Evolutionary conservation across 192 early-diverging fungal species (phyloP), one percentile per base, ranked within the genome.

Genomic region (Coemansia asiatica): DNA sequence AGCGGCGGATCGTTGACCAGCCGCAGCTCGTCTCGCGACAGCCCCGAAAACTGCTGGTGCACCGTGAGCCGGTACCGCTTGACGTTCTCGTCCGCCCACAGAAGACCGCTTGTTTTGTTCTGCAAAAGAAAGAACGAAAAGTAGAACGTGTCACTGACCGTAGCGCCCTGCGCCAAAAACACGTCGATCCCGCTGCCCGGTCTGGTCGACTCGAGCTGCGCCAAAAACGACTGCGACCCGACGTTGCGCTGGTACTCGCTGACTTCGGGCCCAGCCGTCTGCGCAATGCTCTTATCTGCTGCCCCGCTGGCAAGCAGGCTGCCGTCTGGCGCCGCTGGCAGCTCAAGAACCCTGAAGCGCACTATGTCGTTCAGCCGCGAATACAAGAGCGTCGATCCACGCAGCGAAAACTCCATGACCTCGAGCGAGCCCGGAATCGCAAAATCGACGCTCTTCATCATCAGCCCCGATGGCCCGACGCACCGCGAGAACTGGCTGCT

Each of bases 21-120:
- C 13, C 75, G 67, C 56, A 76, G 75, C 71, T 82, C 79, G 56
- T 82, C 79, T 51, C 79, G 79, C 74, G 75, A 76, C 56, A 76
- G 65, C 22, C 79, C 79, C 38, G 75, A 76, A 46, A 76, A 76
- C 64, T 76, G 74, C 71, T 76, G 74, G 57, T 82, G 75, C 53
- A 75, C 79, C 4, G 75, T 70, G 19, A 82, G 67, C 29, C 75
- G 74, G 57, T 76, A 76, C 21, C 79, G 70, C 65, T 76, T 82
- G 66, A 75, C 64, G 28, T 72, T 64, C 50, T 73, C 60, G 48
- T 67, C 63, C 16, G 51, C 58, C 74, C 74, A 75, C 23, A 29
- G 44, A 21, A 57, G 35, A 15, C 66, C 71, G 22, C 61, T 46
- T 15, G 78, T 81, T 8, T 67, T 72, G 74, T 82, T 82, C 51